A percentile compares a stretch with the other conserved stretches of the same genome.
Evolutionary conservation across 257 asterid species (phyloP).

Genomic region (Ehretia macrophylla): DNA sequence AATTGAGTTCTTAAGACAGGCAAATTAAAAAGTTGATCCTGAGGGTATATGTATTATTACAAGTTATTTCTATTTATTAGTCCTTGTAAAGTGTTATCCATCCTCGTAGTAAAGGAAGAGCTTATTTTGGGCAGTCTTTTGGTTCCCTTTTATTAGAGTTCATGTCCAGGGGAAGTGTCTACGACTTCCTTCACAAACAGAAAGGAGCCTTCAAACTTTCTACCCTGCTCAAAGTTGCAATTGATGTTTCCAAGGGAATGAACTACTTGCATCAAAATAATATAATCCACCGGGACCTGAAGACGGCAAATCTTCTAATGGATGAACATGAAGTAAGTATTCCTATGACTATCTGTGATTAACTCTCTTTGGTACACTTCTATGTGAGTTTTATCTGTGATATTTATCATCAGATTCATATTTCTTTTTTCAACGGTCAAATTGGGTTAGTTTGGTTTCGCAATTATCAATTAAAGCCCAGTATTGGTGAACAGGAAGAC

Average conservation of each 20-base stretch:
- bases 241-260: slow-evolving; percentile 48
- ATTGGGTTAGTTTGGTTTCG: too few species aligned
- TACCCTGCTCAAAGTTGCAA: slow-evolving; percentile 37
- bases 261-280: slow-evolving; percentile 50
- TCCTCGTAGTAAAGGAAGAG: neutral
- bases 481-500: neutral
- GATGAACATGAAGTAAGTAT: slow-evolving; percentile 43
- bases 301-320: slow-evolving; percentile 52
- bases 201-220: slow-evolving; percentile 38
- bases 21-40: too few species aligned
- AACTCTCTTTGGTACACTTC: slow-evolving; percentile 5
- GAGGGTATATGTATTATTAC: too few species aligned
- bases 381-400: neutral
- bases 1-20: too few species aligned
- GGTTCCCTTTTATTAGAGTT: slow-evolving; percentile 30
- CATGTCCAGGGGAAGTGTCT: slow-evolving; percentile 48
- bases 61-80: too few species aligned
- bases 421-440: too few species aligned
- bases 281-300: slow-evolving; percentile 44
- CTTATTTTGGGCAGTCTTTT: slow-evolving; percentile 2
- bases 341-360: neutral
- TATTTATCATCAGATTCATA: neutral
- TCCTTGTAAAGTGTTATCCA: too few species aligned
- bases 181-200: slow-evolving; percentile 33
- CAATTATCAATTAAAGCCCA: neutral